A percentile compares a stretch with the other conserved stretches of the same genome.
phyloP scores from a whole-genome alignment of 768 basidiomycete species.

The Leccinum boreale region DNA sequence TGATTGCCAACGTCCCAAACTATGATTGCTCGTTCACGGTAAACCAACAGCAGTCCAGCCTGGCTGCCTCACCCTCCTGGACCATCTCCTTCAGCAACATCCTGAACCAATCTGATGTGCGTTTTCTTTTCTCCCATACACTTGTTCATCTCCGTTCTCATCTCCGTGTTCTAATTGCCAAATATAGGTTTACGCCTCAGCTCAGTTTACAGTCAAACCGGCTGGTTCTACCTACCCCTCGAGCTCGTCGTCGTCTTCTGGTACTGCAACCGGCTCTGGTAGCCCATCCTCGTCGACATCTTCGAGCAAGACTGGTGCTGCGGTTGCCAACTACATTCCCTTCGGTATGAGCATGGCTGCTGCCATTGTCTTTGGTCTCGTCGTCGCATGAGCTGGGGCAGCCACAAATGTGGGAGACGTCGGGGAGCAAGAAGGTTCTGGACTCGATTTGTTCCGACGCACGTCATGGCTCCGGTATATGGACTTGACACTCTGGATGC shows the following conservation, averaged over 20 bases:
- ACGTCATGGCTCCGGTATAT: conserved; percentile 1
- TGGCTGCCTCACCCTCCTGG: conserved; percentile 45
- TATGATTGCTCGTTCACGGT: conserved; percentile 57
- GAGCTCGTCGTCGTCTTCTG: conserved; percentile 27
- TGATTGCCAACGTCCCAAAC: conserved; percentile 51
- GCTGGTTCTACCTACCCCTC: conserved; percentile 51
- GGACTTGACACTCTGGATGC: not conserved
- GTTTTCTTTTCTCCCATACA: conserved; percentile 20
- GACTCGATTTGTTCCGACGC: not conserved
- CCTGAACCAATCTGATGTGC: conserved; percentile 51
- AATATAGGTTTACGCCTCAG: conserved; percentile 56
- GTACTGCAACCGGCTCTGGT: conserved; percentile 21
- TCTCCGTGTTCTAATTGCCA: not conserved
- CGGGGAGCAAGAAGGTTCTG: not conserved
- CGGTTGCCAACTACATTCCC: conserved; percentile 22
- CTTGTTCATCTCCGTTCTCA: not conserved
- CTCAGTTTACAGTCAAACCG: conserved; percentile 58
- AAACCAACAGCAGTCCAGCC: conserved; percentile 42
- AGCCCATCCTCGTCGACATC: conserved; percentile 19
- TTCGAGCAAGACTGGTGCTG: conserved; percentile 6
- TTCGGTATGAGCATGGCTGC: conserved; percentile 29
- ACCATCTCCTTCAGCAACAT: conserved; percentile 47
- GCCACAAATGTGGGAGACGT: conserved; percentile 4
- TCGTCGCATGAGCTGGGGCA: conserved; percentile 20
- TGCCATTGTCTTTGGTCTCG: conserved; percentile 25